Evolutionary conservation across 495 filamentous ascomycete species (phyloP).

Genomic region (Penicillium waksmanii): DNA sequence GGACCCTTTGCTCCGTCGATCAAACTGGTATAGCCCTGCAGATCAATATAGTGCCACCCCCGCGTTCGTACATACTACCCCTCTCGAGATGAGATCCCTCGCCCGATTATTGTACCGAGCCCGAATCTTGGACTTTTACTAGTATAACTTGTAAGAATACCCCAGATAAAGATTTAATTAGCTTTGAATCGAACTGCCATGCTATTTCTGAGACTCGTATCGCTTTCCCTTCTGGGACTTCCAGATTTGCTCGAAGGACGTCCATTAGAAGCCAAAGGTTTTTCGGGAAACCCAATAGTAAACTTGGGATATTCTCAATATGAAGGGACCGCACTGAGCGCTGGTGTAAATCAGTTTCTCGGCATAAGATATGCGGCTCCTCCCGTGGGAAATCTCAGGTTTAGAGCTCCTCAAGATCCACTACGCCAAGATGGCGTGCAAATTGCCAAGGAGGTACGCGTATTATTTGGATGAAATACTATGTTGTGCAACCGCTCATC

Average conservation of each 20-base stretch:
- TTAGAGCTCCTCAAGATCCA: conserved; percentile 58
- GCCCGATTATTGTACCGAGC: not conserved
- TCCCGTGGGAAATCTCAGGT: conserved; percentile 56
- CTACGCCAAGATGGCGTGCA: conserved; percentile 31
- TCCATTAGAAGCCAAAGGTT: not conserved
- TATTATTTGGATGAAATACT: not conserved
- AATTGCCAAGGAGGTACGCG: conserved; percentile 42
- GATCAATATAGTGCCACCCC: not conserved
- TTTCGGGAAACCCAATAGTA: conserved; percentile 15
- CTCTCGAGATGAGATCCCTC: not conserved
- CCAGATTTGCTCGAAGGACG: not conserved
- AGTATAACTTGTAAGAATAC: not conserved
- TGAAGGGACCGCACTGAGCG: conserved; percentile 32
- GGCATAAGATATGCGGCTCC: conserved; percentile 63
- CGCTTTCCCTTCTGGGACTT: not conserved
- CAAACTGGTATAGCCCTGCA: not conserved
- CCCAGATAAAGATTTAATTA: not conserved
- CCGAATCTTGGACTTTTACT: not conserved
- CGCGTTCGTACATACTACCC: not conserved
- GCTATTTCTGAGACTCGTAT: not conserved
- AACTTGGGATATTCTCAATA: conserved; percentile 45
- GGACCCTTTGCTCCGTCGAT: not conserved
- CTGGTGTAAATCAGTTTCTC: conserved; percentile 59
- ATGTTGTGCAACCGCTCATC: not conserved
- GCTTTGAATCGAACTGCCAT: not conserved